These are phyloP conservation scores for Trichoderma sp. DNA, from an alignment of 2,329 filamentous ascomycete genomes.

Conservation along the genomic window DNA sequence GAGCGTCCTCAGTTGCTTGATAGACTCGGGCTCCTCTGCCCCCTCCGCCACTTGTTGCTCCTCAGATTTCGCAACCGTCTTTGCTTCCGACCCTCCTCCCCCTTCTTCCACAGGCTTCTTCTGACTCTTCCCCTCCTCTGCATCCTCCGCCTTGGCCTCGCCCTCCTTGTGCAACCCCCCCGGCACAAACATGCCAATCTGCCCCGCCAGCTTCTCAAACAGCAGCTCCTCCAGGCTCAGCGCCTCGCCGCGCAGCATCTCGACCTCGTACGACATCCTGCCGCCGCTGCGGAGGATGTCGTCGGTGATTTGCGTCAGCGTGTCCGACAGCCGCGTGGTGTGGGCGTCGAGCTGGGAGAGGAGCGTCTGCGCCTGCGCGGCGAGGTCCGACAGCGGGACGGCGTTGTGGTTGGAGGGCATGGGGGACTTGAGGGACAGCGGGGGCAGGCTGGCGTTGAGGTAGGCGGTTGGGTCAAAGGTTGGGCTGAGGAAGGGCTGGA, in stretches of 20 bases:
- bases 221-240: slow-evolving; percentile 78
- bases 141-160: slow-evolving; percentile 33
- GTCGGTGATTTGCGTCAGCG: slow-evolving; percentile 86
- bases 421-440: slow-evolving; percentile 55
- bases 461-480: slow-evolving; percentile 83
- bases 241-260: slow-evolving; percentile 87
- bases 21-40: slow-evolving; percentile 62
- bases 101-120: slow-evolving; percentile 30
- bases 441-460: slow-evolving; percentile 77
- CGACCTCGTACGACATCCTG: slow-evolving; percentile 89
- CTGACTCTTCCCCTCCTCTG: slow-evolving; percentile 31
- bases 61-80: slow-evolving; percentile 31
- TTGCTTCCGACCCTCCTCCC: slow-evolving; percentile 31
- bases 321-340: slow-evolving; percentile 77
- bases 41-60: slow-evolving; percentile 28
- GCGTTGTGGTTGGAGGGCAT: slow-evolving; percentile 37
- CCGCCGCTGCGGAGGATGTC: slow-evolving; percentile 90
- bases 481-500: slow-evolving; percentile 73
- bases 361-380: slow-evolving; percentile 78
- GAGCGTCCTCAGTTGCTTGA: slow-evolving; percentile 78
- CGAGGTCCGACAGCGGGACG: slow-evolving; percentile 73
- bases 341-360: slow-evolving; percentile 87
- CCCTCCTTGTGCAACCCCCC: slow-evolving; percentile 46
- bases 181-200: slow-evolving; percentile 73
- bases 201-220: slow-evolving; percentile 69